phyloP scores from a whole-genome alignment of 805 yeast genomes.

The Zygotorulaspora florentina region DNA sequence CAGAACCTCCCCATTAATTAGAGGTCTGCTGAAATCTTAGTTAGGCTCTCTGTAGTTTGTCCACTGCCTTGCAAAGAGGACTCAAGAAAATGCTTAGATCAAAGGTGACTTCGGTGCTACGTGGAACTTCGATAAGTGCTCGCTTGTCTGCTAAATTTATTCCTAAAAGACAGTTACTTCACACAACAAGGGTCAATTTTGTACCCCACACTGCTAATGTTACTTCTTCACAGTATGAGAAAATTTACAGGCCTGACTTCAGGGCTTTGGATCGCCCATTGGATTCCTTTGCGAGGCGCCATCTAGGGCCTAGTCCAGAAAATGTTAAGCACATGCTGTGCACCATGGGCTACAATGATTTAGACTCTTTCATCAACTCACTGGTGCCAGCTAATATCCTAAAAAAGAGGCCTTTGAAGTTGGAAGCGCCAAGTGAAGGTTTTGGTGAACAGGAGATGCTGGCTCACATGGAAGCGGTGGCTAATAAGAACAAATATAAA shows the following conservation, averaged over 20 bases:
- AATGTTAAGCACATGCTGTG: slow-evolving; percentile 65
- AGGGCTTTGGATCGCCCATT: slow-evolving; percentile 36
- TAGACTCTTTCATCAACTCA: slow-evolving; percentile 63
- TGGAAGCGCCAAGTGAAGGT: slow-evolving; percentile 65
- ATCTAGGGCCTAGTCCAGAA: slow-evolving; percentile 71
- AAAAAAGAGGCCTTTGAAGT: slow-evolving; percentile 58
- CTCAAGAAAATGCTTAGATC: slow-evolving; percentile 2
- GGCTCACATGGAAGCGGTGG: slow-evolving; percentile 60
- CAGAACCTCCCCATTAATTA: too few relatives aligned
- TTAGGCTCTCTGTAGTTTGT: not conserved
- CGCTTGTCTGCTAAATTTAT: not conserved
- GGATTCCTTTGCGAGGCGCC: slow-evolving; percentile 88
- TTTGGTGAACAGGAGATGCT: slow-evolving; percentile 79
- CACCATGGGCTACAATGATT: slow-evolving; percentile 58
- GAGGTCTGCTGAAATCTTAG: not conserved
- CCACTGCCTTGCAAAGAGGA: not conserved
- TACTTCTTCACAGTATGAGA: slow-evolving; percentile 48
- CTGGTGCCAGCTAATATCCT: slow-evolving; percentile 79
- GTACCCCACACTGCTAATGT: slow-evolving; percentile 39
- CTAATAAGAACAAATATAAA: slow-evolving; percentile 63
- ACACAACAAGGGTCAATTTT: not conserved
- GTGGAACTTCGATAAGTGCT: not conserved
- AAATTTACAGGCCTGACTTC: slow-evolving; percentile 42
- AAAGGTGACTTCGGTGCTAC: not conserved
- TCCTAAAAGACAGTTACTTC: not conserved